These are phyloP conservation scores for Aureobasidium sp. DNA, from an alignment of 2,329 filamentous ascomycete species.

Conservation along the genomic window DNA sequence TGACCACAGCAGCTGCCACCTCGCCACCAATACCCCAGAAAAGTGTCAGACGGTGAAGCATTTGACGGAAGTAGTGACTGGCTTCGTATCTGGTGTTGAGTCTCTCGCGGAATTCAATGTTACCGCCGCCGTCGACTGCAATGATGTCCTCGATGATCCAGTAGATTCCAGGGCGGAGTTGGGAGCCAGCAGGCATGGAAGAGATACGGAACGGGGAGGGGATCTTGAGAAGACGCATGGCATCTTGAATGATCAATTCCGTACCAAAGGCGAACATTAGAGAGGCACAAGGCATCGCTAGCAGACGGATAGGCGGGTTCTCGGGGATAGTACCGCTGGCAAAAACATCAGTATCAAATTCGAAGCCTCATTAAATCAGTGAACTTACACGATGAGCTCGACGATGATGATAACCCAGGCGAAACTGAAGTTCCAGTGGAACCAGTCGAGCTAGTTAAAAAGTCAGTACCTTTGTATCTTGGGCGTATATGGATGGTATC, in stretches of 20 bases:
- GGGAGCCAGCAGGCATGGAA: slow-evolving; percentile 42
- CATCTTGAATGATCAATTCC: slow-evolving; percentile 43
- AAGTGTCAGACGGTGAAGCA: slow-evolving; percentile 43
- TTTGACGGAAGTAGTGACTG: slow-evolving; percentile 44
- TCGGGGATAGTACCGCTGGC: slow-evolving; percentile 36
- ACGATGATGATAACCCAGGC: slow-evolving; percentile 50
- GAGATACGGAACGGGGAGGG: slow-evolving; percentile 44
- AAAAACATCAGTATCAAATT: slow-evolving; percentile 14
- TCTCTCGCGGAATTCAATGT: slow-evolving; percentile 43
- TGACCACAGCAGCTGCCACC: slow-evolving; percentile 31
- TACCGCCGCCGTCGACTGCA: slow-evolving; percentile 45
- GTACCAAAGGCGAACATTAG: slow-evolving; percentile 46
- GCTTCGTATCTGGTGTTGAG: slow-evolving; percentile 46
- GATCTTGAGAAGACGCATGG: slow-evolving; percentile 36
- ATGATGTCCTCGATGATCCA: slow-evolving; percentile 46
- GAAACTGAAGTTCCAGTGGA: slow-evolving; percentile 49
- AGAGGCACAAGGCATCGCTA: slow-evolving; percentile 44
- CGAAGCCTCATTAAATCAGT: neutral
- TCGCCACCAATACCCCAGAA: slow-evolving; percentile 45
- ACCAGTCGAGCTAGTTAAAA: slow-evolving; percentile 41
- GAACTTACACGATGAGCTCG: slow-evolving; percentile 43
- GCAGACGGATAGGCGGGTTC: slow-evolving; percentile 43
- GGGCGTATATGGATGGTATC: neutral
- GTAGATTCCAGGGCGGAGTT: slow-evolving; percentile 46
- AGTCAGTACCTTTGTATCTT: neutral